Percentiles rank a stretch among this genome's conserved stretches.
Conservation (phyloP, 345 rosid species). For the Clausena lansium region DNA sequence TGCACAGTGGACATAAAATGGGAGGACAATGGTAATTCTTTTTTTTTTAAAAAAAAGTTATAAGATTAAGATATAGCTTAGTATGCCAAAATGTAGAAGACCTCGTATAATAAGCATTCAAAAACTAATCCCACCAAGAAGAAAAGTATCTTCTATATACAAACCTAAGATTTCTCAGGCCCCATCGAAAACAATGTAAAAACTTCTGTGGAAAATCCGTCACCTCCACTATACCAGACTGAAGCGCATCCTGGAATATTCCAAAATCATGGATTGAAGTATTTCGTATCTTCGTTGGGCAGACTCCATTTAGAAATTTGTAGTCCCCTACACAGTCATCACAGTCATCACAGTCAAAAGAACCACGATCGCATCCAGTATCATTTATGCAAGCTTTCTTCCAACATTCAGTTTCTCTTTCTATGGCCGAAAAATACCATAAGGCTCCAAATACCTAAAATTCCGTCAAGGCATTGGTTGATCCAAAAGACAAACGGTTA, state of each 20-base stretch:
- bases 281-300: neutral
- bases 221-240: neutral
- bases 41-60: fast-evolving
- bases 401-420: constrained; percentile 7
- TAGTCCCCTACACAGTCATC: neutral
- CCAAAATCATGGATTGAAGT: neutral
- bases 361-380: neutral
- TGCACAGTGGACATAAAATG: no score
- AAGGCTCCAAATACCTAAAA: constrained; percentile 13
- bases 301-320: neutral
- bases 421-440: constrained; percentile 10
- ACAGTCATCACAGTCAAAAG: neutral
- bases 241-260: neutral
- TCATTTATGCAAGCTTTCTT: neutral
- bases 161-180: neutral
- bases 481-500: no score
- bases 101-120: no score
- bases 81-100: no score
- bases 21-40: no score
- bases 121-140: no score
- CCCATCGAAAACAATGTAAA: neutral
- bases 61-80: no score
- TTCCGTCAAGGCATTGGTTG: neutral
- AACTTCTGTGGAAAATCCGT: neutral
- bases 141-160: neutral